Base-by-base conservation (phyloP, 768 basidiomycete genomes). In the Lyophyllum semitale region DNA sequence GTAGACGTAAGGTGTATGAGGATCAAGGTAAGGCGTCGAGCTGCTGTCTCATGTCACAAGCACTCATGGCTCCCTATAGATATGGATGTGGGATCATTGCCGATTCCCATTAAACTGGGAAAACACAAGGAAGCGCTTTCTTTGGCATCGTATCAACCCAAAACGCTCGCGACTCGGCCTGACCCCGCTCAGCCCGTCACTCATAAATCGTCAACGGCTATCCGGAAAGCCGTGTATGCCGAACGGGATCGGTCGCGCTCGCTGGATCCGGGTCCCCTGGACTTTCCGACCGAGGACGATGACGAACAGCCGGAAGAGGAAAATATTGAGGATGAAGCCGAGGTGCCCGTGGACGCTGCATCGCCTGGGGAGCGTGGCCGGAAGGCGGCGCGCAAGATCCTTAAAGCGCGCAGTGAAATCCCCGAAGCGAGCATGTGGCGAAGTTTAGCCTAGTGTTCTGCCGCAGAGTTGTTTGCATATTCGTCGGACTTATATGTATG, bases 371-470 rank as follows among this genome's bases (percentile, higher is more conserved):
- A 73, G 23, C 77, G 84, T 38, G 83, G 84, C 1, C 76, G 84
- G 43, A 78, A 77, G 58, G 81, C 76, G 43, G 89, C 90, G 1
- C 65, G 85, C 58, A 84, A 77, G 71, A 93, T 93, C 47, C 71
- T 92, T 48, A 79, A 91, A 65, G 82, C 83, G 20, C 79, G 88
- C 46, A 87, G 82, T 59, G 79, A 82, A 68, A 59, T 91, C 23
- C 90, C 90, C 2, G 80, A 79, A 55, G 80, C 79, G 54, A 86
- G 89, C 33, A 91, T 91, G 89, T 92, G 89, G 89, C 79, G 88
- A 63, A 92, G 90, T 73, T 73, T 92, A 63, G 89, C 85, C 25
- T 68, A 66, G 35, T 68, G 38, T 22, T 25, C 35, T 22, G 26
- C 23, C 7, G 30, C 18, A 37, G 35, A 40, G 49, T 17, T n/a